Conservation (phyloP, 345 rosid species). For the Eucalyptus urophylla region DNA sequence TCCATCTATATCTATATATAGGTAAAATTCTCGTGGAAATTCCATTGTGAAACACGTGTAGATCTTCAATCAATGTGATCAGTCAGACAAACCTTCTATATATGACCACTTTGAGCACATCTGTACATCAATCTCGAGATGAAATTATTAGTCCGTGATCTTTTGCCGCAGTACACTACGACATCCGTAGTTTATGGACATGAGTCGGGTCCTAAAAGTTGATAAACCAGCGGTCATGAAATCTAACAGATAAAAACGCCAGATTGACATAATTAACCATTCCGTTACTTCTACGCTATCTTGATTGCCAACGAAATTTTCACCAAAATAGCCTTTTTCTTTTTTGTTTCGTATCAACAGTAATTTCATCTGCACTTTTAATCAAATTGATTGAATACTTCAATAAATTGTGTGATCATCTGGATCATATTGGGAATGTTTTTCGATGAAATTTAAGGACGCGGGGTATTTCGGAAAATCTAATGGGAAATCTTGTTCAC, state of each 20-base stretch:
- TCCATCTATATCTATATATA: no score
- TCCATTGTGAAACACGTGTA: no score
- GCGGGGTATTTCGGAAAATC: not conserved
- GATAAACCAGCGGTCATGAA: not conserved
- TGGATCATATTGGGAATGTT: not conserved
- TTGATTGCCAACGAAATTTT: no score
- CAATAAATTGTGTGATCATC: not conserved
- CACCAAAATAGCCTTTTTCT: not conserved
- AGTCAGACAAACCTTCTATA: no score
- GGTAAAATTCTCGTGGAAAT: no score
- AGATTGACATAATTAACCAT: not conserved
- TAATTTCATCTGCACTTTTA: not conserved
- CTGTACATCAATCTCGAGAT: not conserved
- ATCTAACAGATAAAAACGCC: not conserved
- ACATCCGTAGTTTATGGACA: not conserved
- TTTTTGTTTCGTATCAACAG: no score
- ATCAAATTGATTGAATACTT: not conserved
- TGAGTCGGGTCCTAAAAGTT: not conserved
- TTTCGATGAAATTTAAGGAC: not conserved
- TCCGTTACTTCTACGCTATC: no score
- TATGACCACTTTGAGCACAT: no score
- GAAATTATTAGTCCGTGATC: not conserved
- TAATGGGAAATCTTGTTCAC: not conserved
- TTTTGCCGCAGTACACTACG: not conserved
- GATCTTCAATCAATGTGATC: no score